Evolutionary conservation across 2,329 filamentous ascomycete genomes (phyloP).

Genomic region (Aspergillus pseudonomiae): DNA sequence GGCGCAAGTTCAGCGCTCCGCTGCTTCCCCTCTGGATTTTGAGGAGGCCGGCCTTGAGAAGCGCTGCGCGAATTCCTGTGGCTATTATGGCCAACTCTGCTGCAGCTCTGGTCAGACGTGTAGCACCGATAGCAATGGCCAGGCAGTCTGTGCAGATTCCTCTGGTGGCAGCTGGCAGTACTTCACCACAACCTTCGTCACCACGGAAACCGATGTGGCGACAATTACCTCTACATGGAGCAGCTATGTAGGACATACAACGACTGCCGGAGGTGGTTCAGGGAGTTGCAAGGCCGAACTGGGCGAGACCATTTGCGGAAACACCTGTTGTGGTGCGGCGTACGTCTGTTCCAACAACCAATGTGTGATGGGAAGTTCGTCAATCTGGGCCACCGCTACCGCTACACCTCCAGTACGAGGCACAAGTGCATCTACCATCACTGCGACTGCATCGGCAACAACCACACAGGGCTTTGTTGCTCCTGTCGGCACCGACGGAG

Average conservation of each 20-base stretch:
- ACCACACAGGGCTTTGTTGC: slow-evolving; percentile 50
- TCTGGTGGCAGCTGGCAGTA: slow-evolving; percentile 54
- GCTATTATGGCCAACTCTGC: slow-evolving; percentile 56
- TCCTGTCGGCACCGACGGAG: slow-evolving; percentile 48
- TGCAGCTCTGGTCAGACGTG: slow-evolving; percentile 51
- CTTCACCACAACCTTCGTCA: slow-evolving; percentile 60
- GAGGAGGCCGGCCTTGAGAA: slow-evolving; percentile 29
- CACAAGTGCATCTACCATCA: slow-evolving; percentile 51
- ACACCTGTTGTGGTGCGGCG: slow-evolving; percentile 48
- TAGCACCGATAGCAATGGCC: slow-evolving; percentile 51
- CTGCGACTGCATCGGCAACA: slow-evolving; percentile 43
- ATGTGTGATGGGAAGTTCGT: slow-evolving; percentile 47
- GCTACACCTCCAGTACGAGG: slow-evolving; percentile 46
- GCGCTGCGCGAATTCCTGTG: slow-evolving; percentile 55
- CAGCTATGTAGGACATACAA: slow-evolving; percentile 34
- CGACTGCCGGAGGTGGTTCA: slow-evolving; percentile 25
- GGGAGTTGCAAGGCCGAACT: slow-evolving; percentile 51
- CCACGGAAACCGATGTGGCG: slow-evolving; percentile 55
- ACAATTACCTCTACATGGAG: slow-evolving; percentile 60
- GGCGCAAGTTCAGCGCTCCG: slow-evolving; percentile 24
- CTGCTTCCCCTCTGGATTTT: slow-evolving; percentile 36
- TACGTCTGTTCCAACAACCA: slow-evolving; percentile 47
- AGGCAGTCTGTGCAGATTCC: slow-evolving; percentile 50
- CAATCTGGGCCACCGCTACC: slow-evolving; percentile 41
- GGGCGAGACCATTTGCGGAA: slow-evolving; percentile 48